Conservation (phyloP, 2,329 filamentous ascomycete species). For the Fusarium temperatum region DNA sequence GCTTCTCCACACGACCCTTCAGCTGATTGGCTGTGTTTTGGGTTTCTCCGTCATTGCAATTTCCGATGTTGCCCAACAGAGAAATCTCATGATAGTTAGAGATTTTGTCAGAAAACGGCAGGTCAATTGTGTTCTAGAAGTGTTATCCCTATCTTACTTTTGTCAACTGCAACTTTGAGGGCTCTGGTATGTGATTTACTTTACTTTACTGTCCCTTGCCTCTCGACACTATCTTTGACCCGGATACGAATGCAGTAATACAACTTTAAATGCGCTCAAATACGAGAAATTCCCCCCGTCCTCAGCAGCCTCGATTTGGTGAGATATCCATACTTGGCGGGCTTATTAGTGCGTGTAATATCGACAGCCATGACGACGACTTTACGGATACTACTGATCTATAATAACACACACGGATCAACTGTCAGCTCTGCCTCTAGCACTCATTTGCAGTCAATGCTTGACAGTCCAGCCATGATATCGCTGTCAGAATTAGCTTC, state of each 20-base stretch:
- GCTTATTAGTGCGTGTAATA: conserved; percentile 1
- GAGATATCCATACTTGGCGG: neutral
- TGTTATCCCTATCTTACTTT: neutral
- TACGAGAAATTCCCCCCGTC: conserved; percentile 7
- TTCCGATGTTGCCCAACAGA: conserved; percentile 28
- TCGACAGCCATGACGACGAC: conserved; percentile 18
- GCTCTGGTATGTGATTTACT: neutral
- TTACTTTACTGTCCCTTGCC: neutral
- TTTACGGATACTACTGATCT: neutral
- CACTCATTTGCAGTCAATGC: neutral
- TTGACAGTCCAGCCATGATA: neutral
- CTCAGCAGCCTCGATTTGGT: neutral
- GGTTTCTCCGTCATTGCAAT: conserved; percentile 36
- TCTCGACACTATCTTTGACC: neutral
- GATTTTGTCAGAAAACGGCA: conserved; percentile 15
- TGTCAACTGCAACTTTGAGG: neutral
- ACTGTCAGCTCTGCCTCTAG: neutral
- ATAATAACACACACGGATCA: neutral
- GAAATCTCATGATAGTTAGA: neutral
- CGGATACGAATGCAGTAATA: neutral
- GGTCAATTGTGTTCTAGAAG: conserved; percentile 1
- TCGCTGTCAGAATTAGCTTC: conserved; percentile 2
- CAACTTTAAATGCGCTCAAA: conserved; percentile 9
- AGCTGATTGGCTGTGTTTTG: conserved; percentile 23
- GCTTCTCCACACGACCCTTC: neutral